Percentiles rank a stretch among this genome's conserved stretches.
Conservation (phyloP, 2,329 filamentous ascomycete species). For the Cephalotrichum gorgonifer region DNA sequence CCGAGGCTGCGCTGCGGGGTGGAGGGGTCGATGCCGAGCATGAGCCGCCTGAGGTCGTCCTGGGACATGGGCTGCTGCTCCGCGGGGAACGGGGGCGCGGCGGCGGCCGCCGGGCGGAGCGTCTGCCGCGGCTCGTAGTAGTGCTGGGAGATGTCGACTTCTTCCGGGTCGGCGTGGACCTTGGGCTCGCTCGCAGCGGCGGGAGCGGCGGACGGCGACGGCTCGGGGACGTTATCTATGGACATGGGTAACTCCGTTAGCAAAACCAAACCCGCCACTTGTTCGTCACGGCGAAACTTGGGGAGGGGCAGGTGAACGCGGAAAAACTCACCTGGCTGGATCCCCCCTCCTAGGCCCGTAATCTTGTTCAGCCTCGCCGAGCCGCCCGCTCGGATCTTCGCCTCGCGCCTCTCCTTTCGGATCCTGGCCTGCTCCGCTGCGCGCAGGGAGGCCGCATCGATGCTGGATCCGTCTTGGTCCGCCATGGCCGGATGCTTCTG, state of each 20-base stretch:
- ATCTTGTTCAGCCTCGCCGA: conserved; percentile 64
- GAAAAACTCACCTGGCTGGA: neutral
- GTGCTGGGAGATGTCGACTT: conserved; percentile 71
- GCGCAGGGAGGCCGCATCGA: conserved; percentile 37
- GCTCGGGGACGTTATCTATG: conserved; percentile 15
- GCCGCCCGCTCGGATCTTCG: conserved; percentile 66
- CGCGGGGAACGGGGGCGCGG: conserved; percentile 19
- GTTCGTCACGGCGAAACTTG: neutral
- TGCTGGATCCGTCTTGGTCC: neutral
- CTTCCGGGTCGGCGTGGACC: conserved; percentile 52
- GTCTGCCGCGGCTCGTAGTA: conserved; percentile 44
- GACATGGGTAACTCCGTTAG: neutral
- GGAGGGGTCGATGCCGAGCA: conserved; percentile 43
- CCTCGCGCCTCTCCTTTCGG: conserved; percentile 69
- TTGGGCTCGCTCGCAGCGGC: conserved; percentile 14
- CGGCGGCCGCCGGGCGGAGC: conserved; percentile 13
- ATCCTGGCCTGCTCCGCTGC: conserved; percentile 59
- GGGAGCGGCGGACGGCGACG: conserved; percentile 19
- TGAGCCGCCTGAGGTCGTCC: conserved; percentile 53
- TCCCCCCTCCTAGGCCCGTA: conserved; percentile 34
- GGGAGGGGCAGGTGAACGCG: neutral
- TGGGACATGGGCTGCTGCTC: conserved; percentile 34
- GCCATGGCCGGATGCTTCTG: too few species aligned
- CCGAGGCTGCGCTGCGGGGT: conserved; percentile 17
- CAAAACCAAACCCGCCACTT: too few species aligned